Base-by-base conservation (phyloP, 306 rosid species). In the Cucurbita pepo region DNA sequence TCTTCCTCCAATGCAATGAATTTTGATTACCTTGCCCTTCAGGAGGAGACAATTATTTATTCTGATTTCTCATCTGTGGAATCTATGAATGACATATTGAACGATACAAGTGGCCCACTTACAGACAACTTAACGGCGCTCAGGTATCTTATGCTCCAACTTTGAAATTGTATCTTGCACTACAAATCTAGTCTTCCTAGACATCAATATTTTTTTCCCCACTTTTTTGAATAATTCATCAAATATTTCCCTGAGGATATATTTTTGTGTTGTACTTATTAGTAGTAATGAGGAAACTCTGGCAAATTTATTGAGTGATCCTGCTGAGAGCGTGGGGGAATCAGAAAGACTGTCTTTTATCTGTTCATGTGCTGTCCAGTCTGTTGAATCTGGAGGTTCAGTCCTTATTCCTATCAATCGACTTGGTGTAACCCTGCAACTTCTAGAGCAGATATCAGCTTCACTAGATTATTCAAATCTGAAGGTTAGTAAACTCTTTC, bases 371-470 rank as follows among this genome's bases (percentile, higher is more conserved):
- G 87, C 83, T 75, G 34, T 86, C 72, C 90, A 88, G 37, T 77
- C 86, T 66, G 82, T 93, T 48, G 85, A 84, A 72, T 78, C 56
- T 62, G 96, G 97, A 61, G 98, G 98, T 40, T 93, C 97, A 0
- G 98, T 90, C 73, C 97, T 93, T 61, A 70, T 93, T 79, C 90
- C 98, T 36, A 71, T 81, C 48, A 80, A 76, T 75, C 92, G 78
- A 81, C 77, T 84, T 78, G 94, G 96, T 72, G 79, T 84, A 38
- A 40, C 83, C 75, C 79, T 93, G 78, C 98, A 75, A 83, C 90
- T 93, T 74, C 74, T 93, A 78, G 98, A 88, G 81, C 87, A 90
- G 77, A 80, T 93, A 63, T 69, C 89, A 76, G 74, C 78, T 72
- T 83, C 79, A 48, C 73, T 93, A 7, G 96, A 90, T 58, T 77